Conservation (phyloP, 2,329 filamentous ascomycete species). For the Stemphylium lycopersici region DNA sequence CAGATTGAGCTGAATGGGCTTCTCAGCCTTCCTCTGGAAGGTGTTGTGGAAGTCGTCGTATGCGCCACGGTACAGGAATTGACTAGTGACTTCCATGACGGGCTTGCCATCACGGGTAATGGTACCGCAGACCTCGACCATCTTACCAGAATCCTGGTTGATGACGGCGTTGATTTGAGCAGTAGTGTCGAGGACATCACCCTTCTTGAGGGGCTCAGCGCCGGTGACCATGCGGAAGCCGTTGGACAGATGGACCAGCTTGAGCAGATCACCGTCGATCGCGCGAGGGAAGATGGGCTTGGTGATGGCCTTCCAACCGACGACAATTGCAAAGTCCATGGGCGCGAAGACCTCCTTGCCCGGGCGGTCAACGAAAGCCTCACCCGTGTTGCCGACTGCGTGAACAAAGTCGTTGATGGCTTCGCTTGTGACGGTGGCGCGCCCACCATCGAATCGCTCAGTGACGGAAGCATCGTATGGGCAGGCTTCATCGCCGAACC, state of each 20-base stretch:
- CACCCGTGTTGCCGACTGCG: slow-evolving; percentile 95
- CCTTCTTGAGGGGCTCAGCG: slow-evolving; percentile 92
- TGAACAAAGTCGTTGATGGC: slow-evolving; percentile 99
- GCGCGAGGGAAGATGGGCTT: slow-evolving; percentile 98
- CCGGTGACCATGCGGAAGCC: slow-evolving; percentile 98
- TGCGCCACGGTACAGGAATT: slow-evolving; percentile 92
- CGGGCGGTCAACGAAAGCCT: slow-evolving; percentile 94
- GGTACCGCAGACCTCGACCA: slow-evolving; percentile 99
- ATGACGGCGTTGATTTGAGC: slow-evolving; percentile 97
- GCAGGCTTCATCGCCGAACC: slow-evolving; percentile 87
- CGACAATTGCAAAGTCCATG: slow-evolving; percentile 99
- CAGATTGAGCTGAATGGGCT: slow-evolving; percentile 90
- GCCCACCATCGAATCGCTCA: slow-evolving; percentile 87
- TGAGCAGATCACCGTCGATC: slow-evolving; percentile 94
- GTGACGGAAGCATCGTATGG: slow-evolving; percentile 86
- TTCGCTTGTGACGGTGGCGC: slow-evolving; percentile 83
- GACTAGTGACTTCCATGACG: slow-evolving; percentile 98
- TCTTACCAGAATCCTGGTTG: slow-evolving; percentile 98
- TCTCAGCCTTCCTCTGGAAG: slow-evolving; percentile 97
- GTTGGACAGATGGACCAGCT: slow-evolving; percentile 96
- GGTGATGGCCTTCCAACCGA: slow-evolving; percentile 98
- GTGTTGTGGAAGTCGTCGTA: slow-evolving; percentile 98
- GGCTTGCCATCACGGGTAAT: slow-evolving; percentile 82
- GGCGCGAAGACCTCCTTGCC: slow-evolving; percentile 93
- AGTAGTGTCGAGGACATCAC: slow-evolving; percentile 88